Evolutionary conservation across 495 filamentous ascomycete genomes (phyloP).

Genomic region (Amphirosellinia nigrospora): DNA sequence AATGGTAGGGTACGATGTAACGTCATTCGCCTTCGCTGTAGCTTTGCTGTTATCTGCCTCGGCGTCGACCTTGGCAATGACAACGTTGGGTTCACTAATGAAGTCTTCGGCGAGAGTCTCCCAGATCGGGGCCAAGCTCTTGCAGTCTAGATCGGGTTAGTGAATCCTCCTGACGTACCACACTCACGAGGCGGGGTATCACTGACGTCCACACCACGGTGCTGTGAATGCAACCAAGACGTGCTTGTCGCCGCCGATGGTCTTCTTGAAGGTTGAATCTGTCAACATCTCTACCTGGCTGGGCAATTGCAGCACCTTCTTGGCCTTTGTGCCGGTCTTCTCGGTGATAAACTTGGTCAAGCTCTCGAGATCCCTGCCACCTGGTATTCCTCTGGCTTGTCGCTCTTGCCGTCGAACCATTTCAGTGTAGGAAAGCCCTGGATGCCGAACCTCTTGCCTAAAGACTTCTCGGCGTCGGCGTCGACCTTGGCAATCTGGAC

Average conservation of each 20-base stretch:
- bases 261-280: slow-evolving; percentile 76
- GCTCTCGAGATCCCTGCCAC: slow-evolving; percentile 87
- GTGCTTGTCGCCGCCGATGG: slow-evolving; percentile 83
- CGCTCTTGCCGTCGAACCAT: slow-evolving; percentile 97
- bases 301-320: slow-evolving; percentile 67
- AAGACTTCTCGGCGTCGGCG: slow-evolving; percentile 81
- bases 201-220: slow-evolving; percentile 96
- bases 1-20: slow-evolving; percentile 92
- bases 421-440: slow-evolving; percentile 97
- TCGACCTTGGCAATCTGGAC: slow-evolving; percentile 95
- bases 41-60: slow-evolving; percentile 84
- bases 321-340: slow-evolving; percentile 84
- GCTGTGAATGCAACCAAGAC: slow-evolving; percentile 96
- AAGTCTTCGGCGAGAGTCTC: slow-evolving; percentile 87
- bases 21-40: slow-evolving; percentile 75
- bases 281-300: slow-evolving; percentile 82
- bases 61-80: slow-evolving; percentile 94
- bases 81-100: slow-evolving; percentile 71
- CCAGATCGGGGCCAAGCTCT: slow-evolving; percentile 88
- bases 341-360: slow-evolving; percentile 80
- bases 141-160: slow-evolving; percentile 78
- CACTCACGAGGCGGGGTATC: not conserved
- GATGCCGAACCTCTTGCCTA: slow-evolving; percentile 85
- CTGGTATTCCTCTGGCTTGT: slow-evolving; percentile 83
- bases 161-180: not conserved